Evolutionary conservation across 768 basidiomycete species (phyloP), one percentile per base, ranked within the genome.

Genomic region (Hemileccinum rubropunctum): DNA sequence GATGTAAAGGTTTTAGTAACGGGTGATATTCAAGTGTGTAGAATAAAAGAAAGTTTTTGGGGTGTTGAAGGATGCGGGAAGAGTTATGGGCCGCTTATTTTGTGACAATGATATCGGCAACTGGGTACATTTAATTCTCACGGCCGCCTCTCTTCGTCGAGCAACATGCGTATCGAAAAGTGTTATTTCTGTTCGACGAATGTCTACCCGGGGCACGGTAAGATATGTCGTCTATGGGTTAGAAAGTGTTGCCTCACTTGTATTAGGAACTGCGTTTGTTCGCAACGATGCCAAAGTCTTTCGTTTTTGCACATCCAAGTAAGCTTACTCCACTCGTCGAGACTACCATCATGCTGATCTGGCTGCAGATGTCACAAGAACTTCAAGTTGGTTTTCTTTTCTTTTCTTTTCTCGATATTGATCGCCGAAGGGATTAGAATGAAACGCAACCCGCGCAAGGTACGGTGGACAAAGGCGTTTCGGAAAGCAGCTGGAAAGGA

Each of bases 381-480:
- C 72, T 99, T 99, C 84, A 99, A 99, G 93, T 92, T 62, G 57
- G 80, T 66, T 37, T 36, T 27, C 2, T n/a, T 21, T 12, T 23
- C 12, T 41, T 11, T 15, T 17, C 8, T 20, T 28, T 51, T 42
- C 23, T 43, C 28, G 45, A 14, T 0, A 27, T 36, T 13, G 30
- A 48, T 50, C 51, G 3, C 45, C 54, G 41, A 51, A 36, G 30
- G 21, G 47, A 46, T 5, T 58, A 95, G 93, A 72, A 98, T 98
- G 97, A 98, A 98, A 76, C 88, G 97, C 34, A 99, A 98, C 73
- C 97, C 97, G 39, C 86, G 97, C 53, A 99, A 99, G 72, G 95
- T 99, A 33, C 79, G 91, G 60, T 99, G 97, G 97, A 99, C 97
- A 39, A 99, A 99, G 71, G 97, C 97, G 18, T 99, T 99, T 80